Percentiles rank a stretch among this genome's conserved stretches.
Evolutionary conservation across 768 basidiomycete species (phyloP).

Genomic region (Kwoniella heveanensis): DNA sequence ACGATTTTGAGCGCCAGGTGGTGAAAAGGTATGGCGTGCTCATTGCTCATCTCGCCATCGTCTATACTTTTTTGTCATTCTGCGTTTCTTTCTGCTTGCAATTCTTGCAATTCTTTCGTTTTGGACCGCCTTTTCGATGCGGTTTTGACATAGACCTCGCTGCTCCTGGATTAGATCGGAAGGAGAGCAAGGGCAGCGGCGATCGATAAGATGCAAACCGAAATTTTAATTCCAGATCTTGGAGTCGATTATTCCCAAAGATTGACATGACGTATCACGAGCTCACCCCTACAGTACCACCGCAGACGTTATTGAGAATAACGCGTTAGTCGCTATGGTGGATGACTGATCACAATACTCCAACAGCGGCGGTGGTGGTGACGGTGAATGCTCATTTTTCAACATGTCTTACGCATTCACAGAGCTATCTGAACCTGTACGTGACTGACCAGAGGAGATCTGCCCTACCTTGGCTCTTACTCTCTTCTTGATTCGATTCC

Average conservation of each 20-base stretch:
- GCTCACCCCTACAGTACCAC: no score
- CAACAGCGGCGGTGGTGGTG: background rate
- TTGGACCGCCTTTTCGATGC: background rate
- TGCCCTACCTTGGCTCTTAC: background rate
- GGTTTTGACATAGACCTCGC: background rate
- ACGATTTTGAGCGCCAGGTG: no score
- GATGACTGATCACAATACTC: background rate
- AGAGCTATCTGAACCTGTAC: background rate
- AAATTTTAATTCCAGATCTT: background rate
- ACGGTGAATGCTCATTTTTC: slow-evolving; percentile 1
- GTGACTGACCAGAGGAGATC: slow-evolving; percentile 1
- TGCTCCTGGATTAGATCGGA: background rate
- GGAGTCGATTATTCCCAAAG: background rate
- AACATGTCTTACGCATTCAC: background rate
- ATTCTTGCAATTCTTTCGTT: background rate
- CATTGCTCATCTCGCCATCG: slow-evolving; percentile 1
- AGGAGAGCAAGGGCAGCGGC: background rate
- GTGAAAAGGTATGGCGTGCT: background rate
- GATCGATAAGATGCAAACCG: background rate
- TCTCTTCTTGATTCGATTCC: slow-evolving; percentile 2
- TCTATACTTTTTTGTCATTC: background rate
- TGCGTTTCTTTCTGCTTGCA: no score
- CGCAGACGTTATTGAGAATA: no score
- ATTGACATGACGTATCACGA: slow-evolving; percentile 1
- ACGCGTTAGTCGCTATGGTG: background rate